A percentile compares a stretch with the other conserved stretches of the same genome.
phyloP scores from a whole-genome alignment of 192 early-diverging fungal genomes.

The Coemansia umbellata region DNA sequence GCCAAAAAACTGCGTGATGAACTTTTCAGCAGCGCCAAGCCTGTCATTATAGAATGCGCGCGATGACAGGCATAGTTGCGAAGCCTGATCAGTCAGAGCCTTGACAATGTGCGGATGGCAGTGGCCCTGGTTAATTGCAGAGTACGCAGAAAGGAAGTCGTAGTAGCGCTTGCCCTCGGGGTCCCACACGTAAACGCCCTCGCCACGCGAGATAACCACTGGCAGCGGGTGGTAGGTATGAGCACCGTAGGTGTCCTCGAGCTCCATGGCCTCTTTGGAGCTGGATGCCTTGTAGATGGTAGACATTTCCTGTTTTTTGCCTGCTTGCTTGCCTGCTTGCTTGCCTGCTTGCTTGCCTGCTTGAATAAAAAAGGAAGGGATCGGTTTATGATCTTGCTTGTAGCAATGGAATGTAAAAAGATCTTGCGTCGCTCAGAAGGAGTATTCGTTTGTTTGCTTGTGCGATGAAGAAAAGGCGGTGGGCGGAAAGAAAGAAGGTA shows the following conservation, averaged over 20 bases:
- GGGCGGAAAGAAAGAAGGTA: background rate
- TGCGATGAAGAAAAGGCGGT: too few species aligned
- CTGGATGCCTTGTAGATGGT: background rate
- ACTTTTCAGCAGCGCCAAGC: slow-evolving; percentile 88
- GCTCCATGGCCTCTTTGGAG: slow-evolving; percentile 56
- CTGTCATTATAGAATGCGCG: slow-evolving; percentile 97
- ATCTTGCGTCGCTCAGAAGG: too few species aligned
- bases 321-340: background rate
- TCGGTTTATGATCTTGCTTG: too few species aligned
- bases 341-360: too few species aligned
- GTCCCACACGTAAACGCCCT: slow-evolving; percentile 93
- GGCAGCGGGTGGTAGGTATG: slow-evolving; percentile 99
- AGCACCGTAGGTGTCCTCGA: slow-evolving; percentile 86
- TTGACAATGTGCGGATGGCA: slow-evolving; percentile 93
- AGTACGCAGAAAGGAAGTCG: slow-evolving; percentile 79
- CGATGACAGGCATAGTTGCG: slow-evolving; percentile 79
- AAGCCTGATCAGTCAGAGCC: slow-evolving; percentile 87
- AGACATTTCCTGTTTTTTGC: background rate
- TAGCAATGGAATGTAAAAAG: too few species aligned
- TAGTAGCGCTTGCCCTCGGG: slow-evolving; percentile 78
- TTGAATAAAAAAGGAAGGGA: background rate
- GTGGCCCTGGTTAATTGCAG: slow-evolving; percentile 85
- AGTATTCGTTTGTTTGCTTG: too few species aligned
- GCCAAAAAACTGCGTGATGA: slow-evolving; percentile 89
- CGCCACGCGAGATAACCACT: slow-evolving; percentile 80